Percentiles rank a stretch among this genome's conserved stretches.
Evolutionary conservation across 345 rosid genomes (phyloP).

Genomic region (Dimocarpus longan): DNA sequence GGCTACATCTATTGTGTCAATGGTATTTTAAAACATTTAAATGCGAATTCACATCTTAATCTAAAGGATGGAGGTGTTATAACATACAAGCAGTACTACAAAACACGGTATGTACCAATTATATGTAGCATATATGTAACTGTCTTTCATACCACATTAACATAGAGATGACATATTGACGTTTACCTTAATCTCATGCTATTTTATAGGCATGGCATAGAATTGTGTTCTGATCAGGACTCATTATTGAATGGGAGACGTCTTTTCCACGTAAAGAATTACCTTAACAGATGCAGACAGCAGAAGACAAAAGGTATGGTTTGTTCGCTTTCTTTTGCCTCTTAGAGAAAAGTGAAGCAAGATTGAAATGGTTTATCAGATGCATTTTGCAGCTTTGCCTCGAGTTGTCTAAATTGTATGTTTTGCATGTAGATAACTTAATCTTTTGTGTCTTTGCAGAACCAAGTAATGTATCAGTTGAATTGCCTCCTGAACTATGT

Average conservation of each 20-base stretch:
- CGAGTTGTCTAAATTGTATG: background rate
- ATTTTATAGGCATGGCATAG: conserved; percentile 58
- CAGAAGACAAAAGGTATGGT: conserved; percentile 61
- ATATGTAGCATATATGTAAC: background rate
- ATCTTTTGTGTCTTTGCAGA: conserved; percentile 40
- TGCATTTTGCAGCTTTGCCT: background rate
- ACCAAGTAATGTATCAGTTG: conserved; percentile 43
- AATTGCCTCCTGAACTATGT: conserved; percentile 94
- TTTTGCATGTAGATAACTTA: background rate
- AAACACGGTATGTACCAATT: conserved; percentile 41
- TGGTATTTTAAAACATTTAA: conserved; percentile 45
- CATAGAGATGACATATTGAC: conserved; percentile 1
- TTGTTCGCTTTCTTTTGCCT: background rate
- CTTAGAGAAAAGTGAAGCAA: background rate
- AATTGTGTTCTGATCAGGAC: conserved; percentile 38
- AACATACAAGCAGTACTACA: conserved; percentile 60
- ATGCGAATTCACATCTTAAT: conserved; percentile 54
- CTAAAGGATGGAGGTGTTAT: conserved; percentile 39
- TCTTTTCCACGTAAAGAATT: conserved; percentile 58
- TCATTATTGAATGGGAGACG: conserved; percentile 56
- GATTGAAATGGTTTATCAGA: background rate
- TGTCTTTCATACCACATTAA: background rate
- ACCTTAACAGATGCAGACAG: conserved; percentile 40
- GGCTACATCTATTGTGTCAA: conserved; percentile 57
- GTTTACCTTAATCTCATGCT: conserved; percentile 5